Percentiles rank a stretch among this genome's conserved stretches.
These are phyloP conservation scores for Fennellomyces sp. DNA, from an alignment of 371 early-diverging fungal genomes.

Conservation along the genomic window DNA sequence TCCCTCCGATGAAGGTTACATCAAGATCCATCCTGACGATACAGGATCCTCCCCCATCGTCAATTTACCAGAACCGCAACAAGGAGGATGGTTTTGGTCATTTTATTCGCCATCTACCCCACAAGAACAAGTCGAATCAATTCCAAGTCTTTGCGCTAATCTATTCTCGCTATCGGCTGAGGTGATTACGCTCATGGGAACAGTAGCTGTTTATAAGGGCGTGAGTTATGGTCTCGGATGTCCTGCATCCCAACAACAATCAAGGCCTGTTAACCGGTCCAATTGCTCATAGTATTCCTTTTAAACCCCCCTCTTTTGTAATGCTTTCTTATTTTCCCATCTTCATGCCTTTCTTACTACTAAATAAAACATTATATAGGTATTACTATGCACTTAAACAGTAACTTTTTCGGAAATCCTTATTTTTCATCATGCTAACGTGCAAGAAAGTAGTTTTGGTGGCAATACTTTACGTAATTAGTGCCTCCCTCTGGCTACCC, in stretches of 20 bases:
- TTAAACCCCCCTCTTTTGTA: not conserved
- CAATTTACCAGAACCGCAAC: not conserved
- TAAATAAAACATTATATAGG: too few relatives aligned
- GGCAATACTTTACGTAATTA: too few relatives aligned
- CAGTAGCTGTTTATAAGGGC: slow-evolving; percentile 7
- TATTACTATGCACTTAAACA: too few relatives aligned
- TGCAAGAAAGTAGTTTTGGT: too few relatives aligned
- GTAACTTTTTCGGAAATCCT: too few relatives aligned
- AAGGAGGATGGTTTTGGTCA: slow-evolving; percentile 2
- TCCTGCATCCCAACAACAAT: slow-evolving; percentile 7
- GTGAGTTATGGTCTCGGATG: slow-evolving; percentile 7
- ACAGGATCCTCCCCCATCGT: too few relatives aligned
- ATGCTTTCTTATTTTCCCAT: too few relatives aligned
- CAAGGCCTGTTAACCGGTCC: not conserved
- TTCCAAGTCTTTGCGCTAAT: slow-evolving; percentile 5
- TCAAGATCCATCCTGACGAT: not conserved
- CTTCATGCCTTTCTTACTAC: too few relatives aligned
- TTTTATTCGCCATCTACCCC: not conserved
- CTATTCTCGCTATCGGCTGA: slow-evolving; percentile 7
- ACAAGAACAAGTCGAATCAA: not conserved
- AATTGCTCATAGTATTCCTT: not conserved
- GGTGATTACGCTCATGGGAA: slow-evolving; percentile 6
- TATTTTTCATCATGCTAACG: too few relatives aligned
- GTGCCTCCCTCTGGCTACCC: too few relatives aligned
- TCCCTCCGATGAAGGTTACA: slow-evolving; percentile 1